These are phyloP conservation scores for Cutaneotrichosporon cyanovorans DNA, from an alignment of 1,284 basidiomycete species.

Conservation along the genomic window DNA sequence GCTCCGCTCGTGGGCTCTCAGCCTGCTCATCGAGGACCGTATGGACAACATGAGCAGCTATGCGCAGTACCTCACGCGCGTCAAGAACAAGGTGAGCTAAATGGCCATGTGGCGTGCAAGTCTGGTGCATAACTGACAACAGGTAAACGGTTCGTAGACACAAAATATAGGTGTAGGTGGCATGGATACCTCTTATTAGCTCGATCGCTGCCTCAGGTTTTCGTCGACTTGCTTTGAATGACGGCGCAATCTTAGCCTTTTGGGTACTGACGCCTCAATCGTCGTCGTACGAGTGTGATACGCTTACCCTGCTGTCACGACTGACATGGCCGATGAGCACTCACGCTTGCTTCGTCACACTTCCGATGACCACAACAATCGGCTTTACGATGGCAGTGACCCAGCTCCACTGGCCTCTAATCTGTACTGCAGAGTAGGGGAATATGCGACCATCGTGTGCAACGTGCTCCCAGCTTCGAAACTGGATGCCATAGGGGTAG, in stretches of 20 bases:
- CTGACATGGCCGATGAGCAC: not conserved
- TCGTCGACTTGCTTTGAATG: too few relatives aligned
- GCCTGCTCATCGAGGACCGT: conserved; percentile 89
- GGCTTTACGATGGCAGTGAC: not conserved
- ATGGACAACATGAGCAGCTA: conserved; percentile 92
- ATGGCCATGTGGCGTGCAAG: not conserved
- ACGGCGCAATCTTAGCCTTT: too few relatives aligned
- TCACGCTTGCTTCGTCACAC: not conserved
- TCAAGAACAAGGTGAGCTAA: conserved; percentile 63
- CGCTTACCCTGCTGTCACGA: not conserved
- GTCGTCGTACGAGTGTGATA: not conserved
- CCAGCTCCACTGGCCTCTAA: not conserved
- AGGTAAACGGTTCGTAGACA: conserved; percentile 4
- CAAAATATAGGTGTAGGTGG: not conserved
- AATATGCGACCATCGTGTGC: not conserved
- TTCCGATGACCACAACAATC: not conserved
- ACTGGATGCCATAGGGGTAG: not conserved
- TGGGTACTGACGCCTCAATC: not conserved
- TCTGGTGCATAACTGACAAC: not conserved
- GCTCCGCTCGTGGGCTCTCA: conserved; percentile 88
- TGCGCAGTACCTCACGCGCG: conserved; percentile 75
- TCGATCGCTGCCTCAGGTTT: not conserved
- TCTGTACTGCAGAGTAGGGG: not conserved
- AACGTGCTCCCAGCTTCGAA: not conserved
- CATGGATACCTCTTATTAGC: conserved; percentile 1